Percentiles rank a stretch among this genome's conserved stretches.
Evolutionary conservation across 805 yeast species (phyloP).

Genomic region (Naumovozyma castellii): DNA sequence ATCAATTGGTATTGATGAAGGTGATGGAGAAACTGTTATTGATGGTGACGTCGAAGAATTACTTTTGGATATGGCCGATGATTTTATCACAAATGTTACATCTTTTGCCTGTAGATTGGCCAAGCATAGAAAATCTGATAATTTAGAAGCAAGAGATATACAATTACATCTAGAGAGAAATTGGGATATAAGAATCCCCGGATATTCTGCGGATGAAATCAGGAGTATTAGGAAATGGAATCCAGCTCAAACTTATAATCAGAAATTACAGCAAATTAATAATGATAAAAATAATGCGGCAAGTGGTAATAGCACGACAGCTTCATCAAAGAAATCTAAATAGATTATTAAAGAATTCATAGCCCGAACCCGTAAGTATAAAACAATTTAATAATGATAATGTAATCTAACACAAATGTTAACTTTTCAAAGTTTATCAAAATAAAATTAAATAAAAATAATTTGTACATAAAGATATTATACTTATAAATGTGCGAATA

Average conservation of each 20-base stretch:
- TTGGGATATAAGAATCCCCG: constrained; percentile 94
- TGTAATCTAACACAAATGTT: not conserved
- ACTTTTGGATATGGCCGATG: constrained; percentile 87
- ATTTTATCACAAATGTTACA: constrained; percentile 83
- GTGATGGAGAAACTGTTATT: constrained; percentile 80
- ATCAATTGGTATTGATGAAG: constrained; percentile 75
- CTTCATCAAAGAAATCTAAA: not conserved
- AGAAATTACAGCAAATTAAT: constrained; percentile 46
- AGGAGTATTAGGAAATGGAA: constrained; percentile 66
- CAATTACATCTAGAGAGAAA: constrained; percentile 86
- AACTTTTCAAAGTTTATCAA: not conserved
- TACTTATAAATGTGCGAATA: not conserved
- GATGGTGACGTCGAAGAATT: constrained; percentile 96
- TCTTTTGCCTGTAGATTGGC: constrained; percentile 91
- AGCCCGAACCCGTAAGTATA: no score
- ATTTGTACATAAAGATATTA: no score
- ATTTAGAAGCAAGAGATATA: constrained; percentile 78
- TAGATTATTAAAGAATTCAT: not conserved
- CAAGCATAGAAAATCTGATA: constrained; percentile 83
- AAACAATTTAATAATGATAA: not conserved
- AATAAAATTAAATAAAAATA: no score
- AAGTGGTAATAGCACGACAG: not conserved
- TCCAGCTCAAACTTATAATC: constrained; percentile 53
- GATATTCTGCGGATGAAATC: constrained; percentile 84
- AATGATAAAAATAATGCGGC: constrained; percentile 12